Conservation (phyloP, 768 basidiomycete genomes). For the Pleurotus pulmonarius region DNA sequence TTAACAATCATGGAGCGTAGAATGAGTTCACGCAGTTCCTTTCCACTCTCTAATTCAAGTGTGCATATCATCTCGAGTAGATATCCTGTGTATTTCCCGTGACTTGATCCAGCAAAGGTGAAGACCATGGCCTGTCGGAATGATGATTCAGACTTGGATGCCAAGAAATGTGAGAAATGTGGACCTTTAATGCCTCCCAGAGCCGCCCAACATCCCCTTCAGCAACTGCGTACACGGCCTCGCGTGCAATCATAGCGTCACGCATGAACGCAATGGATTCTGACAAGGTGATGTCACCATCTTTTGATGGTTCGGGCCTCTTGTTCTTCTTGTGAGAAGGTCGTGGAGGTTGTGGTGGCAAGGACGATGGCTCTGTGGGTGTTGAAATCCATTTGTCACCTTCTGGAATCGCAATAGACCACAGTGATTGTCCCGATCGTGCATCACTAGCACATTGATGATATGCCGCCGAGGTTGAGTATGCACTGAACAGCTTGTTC, state of each 20-base stretch:
- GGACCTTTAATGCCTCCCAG: slow-evolving; percentile 27
- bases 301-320: no score
- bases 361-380: not conserved
- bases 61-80: slow-evolving; percentile 24
- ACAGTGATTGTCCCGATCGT: not conserved
- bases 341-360: no score
- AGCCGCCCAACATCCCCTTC: slow-evolving; percentile 29
- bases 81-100: slow-evolving; percentile 27
- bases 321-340: no score
- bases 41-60: slow-evolving; percentile 26
- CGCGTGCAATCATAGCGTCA: slow-evolving; percentile 20
- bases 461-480: slow-evolving; percentile 9
- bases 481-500: slow-evolving; percentile 6
- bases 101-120: slow-evolving; percentile 27
- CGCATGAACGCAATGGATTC: slow-evolving; percentile 21
- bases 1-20: slow-evolving; percentile 25
- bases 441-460: slow-evolving; percentile 9
- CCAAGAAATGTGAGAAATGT: not conserved
- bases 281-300: slow-evolving; percentile 20
- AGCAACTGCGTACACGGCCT: slow-evolving; percentile 20
- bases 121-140: slow-evolving; percentile 21
- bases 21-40: slow-evolving; percentile 16
- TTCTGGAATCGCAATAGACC: slow-evolving; percentile 1
- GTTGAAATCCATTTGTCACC: slow-evolving; percentile 4
- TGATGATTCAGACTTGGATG: not conserved